Evolutionary conservation across 306 rosid species (phyloP), one percentile per base, ranked within the genome.

Genomic region (Vigna nakashimae): DNA sequence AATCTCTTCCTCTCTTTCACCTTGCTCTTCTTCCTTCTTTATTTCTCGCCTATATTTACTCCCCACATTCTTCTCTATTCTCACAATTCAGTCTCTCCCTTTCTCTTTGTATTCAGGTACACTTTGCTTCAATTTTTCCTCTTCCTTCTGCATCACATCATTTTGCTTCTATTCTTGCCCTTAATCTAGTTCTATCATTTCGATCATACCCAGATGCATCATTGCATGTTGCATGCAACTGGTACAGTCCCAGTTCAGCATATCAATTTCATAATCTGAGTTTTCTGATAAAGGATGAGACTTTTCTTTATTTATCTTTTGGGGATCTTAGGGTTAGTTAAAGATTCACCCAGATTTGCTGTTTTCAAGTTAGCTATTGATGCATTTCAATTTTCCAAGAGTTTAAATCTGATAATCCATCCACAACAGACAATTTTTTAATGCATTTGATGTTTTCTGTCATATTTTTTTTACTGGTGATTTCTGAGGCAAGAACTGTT

Each of bases 181-280:
- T 24, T 24, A 20, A n/a, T 80, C 58, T 65, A 32, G 3, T 73
- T 73, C 26, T 46, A 62, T 48, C 55, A 11, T 30, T 34, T 43
- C 9, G 30, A 40, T 74, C 72, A n/a, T 50, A 64, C 22, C 64
- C 76, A 16, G 18, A 74, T 79, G 8, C 48, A 65, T 82, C n/a
- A 34, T 42, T 82, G 88, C 86, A 85, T 82, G 86, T 67, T 73
- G 53, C 86, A 82, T 82, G 82, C 86, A 85, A 79, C 26, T 15
- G 50, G 50, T 48, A n/a, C 13, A 9, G 0, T 51, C 72, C 63
- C 56, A 59, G 49, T 13, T 53, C 30, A 63, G 68, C 58, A 63
- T 51, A 63, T 40, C 72, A 2, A 26, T 48, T 40, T 8, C 65
- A 56, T 56, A 69, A 65, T 57, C 48, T 56, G 32, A 75, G 17